Conservation (phyloP, 495 filamentous ascomycete genomes). For the Daldinia grandis region DNA sequence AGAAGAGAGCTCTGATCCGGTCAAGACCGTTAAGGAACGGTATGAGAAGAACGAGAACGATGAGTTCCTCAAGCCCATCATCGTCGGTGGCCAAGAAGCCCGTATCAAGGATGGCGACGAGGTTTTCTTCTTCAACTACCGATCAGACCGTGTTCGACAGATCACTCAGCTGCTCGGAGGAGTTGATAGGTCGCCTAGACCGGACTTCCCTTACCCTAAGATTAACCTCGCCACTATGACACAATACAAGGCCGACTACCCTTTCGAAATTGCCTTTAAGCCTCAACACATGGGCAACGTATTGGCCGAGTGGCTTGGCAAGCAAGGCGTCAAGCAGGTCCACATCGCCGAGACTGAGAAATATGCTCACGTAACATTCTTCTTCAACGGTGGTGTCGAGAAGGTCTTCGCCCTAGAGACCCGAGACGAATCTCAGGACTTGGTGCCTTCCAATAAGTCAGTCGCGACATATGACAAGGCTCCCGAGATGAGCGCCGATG, state of each 20-base stretch:
- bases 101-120: conserved; percentile 91
- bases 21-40: conserved; percentile 84
- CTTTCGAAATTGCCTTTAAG: conserved; percentile 91
- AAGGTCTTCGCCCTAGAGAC: conserved; percentile 92
- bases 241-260: conserved; percentile 95
- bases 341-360: conserved; percentile 99
- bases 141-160: conserved; percentile 96
- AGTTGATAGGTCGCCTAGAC: conserved; percentile 85
- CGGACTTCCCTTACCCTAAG: conserved; percentile 95
- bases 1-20: conserved; percentile 81
- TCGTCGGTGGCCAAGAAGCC: conserved; percentile 83
- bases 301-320: conserved; percentile 91
- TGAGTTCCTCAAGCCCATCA: conserved; percentile 98
- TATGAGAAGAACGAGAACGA: conserved; percentile 90
- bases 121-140: conserved; percentile 99
- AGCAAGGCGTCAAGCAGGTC: conserved; percentile 87
- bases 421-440: conserved; percentile 68
- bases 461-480: conserved; percentile 97
- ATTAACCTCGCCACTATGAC: conserved; percentile 97
- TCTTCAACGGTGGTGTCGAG: conserved; percentile 99
- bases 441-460: conserved; percentile 69
- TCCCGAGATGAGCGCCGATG: conserved; percentile 94
- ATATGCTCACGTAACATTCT: conserved; percentile 99
- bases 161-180: conserved; percentile 93
- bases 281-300: conserved; percentile 97